These are phyloP conservation scores for Xylaria bambusicola DNA, from an alignment of 495 filamentous ascomycete species.

Conservation along the genomic window DNA sequence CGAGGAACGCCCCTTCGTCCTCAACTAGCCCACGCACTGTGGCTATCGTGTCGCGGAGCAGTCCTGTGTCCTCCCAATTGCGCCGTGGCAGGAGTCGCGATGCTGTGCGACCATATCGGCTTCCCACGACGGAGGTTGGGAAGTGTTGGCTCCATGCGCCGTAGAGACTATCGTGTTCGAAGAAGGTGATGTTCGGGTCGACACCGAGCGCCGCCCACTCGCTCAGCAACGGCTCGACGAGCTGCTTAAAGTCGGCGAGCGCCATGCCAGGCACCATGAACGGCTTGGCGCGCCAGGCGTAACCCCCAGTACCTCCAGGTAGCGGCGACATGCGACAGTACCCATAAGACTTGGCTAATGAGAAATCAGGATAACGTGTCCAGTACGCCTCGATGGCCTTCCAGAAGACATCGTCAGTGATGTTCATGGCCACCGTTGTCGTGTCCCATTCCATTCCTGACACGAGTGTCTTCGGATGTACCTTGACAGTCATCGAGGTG, in stretches of 20 bases:
- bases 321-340: slow-evolving; percentile 2
- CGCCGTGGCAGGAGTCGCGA: neutral
- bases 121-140: neutral
- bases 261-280: no score
- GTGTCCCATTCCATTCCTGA: slow-evolving; percentile 43
- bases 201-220: neutral
- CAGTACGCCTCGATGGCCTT: slow-evolving; percentile 50
- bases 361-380: slow-evolving; percentile 47
- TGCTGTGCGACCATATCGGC: no score
- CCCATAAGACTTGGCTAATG: slow-evolving; percentile 16
- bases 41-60: no score
- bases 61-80: no score
- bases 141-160: neutral
- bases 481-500: slow-evolving; percentile 51
- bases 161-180: no score
- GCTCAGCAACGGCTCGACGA: neutral
- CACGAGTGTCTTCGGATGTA: slow-evolving; percentile 43
- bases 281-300: slow-evolving; percentile 3
- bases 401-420: slow-evolving; percentile 49
- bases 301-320: slow-evolving; percentile 25
- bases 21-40: no score
- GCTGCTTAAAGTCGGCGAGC: neutral
- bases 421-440: slow-evolving; percentile 26
- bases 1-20: no score
- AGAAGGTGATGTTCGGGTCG: no score